Percentiles rank a stretch among this genome's conserved stretches.
Conservation (phyloP, 2,329 filamentous ascomycete genomes). For the Aspergillus flavus region DNA sequence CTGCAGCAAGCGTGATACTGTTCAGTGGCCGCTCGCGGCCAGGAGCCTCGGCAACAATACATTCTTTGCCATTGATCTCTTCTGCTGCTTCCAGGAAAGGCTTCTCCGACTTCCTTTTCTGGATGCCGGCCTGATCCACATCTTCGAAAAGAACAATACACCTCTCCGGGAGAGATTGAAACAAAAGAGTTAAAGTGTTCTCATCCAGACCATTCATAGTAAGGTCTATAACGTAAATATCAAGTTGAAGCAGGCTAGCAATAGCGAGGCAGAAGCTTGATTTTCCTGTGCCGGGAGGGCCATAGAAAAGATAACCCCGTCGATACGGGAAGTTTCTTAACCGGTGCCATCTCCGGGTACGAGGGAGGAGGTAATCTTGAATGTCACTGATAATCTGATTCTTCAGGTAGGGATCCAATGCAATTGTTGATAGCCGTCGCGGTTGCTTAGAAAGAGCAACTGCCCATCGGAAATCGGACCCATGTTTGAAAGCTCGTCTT, state of each 20-base stretch:
- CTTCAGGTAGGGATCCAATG: constrained; percentile 70
- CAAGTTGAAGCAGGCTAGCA: constrained; percentile 66
- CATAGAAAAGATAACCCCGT: constrained; percentile 76
- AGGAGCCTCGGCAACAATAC: background rate
- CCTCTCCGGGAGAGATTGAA: constrained; percentile 51
- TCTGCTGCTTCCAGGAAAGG: background rate
- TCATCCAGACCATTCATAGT: constrained; percentile 62
- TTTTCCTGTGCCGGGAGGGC: constrained; percentile 75
- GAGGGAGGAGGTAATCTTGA: constrained; percentile 74
- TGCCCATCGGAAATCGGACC: constrained; percentile 47
- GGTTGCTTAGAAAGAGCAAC: constrained; percentile 49
- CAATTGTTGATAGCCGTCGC: constrained; percentile 73
- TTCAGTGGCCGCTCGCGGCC: too few species aligned
- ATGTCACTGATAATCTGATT: constrained; percentile 68
- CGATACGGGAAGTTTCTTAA: constrained; percentile 67
- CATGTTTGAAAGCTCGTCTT: constrained; percentile 46
- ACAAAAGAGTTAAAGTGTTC: constrained; percentile 59
- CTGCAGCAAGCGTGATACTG: too few species aligned
- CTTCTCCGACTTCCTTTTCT: constrained; percentile 10
- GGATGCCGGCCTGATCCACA: constrained; percentile 64
- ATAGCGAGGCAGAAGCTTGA: constrained; percentile 69
- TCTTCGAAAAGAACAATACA: constrained; percentile 59
- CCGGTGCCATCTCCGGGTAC: constrained; percentile 29
- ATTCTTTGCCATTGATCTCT: background rate
- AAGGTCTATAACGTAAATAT: constrained; percentile 66